Evolutionary conservation across 2,329 filamentous ascomycete species (phyloP).

Genomic region (Blumeria graminis): DNA sequence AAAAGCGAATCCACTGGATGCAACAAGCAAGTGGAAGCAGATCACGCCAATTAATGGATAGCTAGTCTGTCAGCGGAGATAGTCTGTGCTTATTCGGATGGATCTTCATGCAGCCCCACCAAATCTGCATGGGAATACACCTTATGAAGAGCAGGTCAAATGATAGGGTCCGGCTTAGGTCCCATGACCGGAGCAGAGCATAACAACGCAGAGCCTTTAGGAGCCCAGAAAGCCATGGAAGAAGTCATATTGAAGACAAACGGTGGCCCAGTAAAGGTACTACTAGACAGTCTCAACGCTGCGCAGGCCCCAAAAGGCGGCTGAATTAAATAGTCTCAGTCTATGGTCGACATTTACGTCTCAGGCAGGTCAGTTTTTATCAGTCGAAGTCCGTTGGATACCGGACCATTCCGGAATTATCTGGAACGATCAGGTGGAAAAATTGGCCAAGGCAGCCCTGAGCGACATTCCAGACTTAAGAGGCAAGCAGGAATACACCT

Average conservation of each 20-base stretch:
- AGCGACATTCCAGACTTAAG: no score
- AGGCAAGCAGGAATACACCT: no score
- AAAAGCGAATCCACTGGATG: background rate
- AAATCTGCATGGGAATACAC: background rate
- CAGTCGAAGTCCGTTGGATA: no score
- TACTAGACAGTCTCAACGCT: background rate
- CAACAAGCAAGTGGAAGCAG: background rate
- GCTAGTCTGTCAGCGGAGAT: background rate
- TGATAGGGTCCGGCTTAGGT: background rate
- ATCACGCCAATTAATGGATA: background rate
- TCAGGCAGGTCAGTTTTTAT: no score
- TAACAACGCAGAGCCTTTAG: background rate
- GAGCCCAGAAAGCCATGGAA: background rate
- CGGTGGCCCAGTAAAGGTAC: background rate
- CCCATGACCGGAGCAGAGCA: background rate
- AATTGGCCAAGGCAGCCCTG: no score
- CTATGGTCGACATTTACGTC: no score
- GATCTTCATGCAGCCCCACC: background rate
- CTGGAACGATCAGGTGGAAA: no score
- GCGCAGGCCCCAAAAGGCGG: no score
- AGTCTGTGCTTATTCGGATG: background rate
- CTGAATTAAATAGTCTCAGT: no score
- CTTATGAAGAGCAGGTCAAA: background rate
- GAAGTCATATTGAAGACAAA: background rate
- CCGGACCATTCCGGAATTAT: no score